phyloP scores from a whole-genome alignment of 75 land plant genomes.

The Cryptomeria japonica region DNA sequence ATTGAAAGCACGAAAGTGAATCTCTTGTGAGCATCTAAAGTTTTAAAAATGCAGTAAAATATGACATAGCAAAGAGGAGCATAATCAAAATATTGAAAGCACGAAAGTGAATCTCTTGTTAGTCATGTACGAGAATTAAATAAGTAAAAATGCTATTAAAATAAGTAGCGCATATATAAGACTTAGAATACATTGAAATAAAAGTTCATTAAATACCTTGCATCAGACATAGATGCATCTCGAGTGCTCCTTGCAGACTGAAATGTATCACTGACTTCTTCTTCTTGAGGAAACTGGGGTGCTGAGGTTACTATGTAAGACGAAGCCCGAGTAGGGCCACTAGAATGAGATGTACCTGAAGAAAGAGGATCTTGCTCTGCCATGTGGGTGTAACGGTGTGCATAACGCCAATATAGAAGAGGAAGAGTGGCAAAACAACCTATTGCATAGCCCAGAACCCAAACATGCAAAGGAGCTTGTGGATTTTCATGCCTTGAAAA shows the following conservation, averaged over 20 bases:
- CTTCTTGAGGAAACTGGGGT: constrained; percentile 23
- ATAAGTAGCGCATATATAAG: neutral
- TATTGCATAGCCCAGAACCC: constrained; percentile 89
- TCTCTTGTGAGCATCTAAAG: neutral
- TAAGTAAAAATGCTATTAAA: neutral
- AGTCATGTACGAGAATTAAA: neutral
- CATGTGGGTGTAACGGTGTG: constrained; percentile 40
- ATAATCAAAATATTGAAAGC: neutral
- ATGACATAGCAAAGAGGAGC: neutral
- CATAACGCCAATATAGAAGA: constrained; percentile 85
- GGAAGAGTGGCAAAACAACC: constrained; percentile 93
- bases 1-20: neutral
- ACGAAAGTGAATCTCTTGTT: neutral
- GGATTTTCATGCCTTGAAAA: constrained; percentile 83
- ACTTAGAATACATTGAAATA: neutral
- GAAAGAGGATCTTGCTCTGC: constrained; percentile 48
- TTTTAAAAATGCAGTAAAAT: neutral
- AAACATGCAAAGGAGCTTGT: constrained; percentile 62
- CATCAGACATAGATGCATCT: constrained; percentile 18
- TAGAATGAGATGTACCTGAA: constrained; percentile 24
- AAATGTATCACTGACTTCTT: constrained; percentile 9
- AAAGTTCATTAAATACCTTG: constrained; percentile 38
- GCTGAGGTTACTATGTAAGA: constrained; percentile 28
- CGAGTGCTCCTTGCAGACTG: constrained; percentile 13
- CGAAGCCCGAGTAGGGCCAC: constrained; percentile 22